A percentile compares a stretch with the other conserved stretches of the same genome.
Evolutionary conservation across 2,329 filamentous ascomycete genomes (phyloP).

Genomic region (Diaporthe destruens): DNA sequence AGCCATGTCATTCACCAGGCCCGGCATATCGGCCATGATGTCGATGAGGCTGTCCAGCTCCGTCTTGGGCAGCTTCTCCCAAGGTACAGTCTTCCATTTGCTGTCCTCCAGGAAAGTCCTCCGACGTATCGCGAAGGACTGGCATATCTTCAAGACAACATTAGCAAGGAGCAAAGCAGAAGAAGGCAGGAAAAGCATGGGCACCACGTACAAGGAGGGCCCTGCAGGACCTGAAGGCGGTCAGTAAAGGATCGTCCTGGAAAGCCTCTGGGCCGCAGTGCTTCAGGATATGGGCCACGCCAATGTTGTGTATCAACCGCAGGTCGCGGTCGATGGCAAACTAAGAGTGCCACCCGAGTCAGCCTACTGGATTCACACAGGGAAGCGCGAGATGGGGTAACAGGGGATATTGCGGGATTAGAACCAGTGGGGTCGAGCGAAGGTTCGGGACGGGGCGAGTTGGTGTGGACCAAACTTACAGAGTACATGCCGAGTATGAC

Average conservation of each 20-base stretch:
- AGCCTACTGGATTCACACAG: constrained; percentile 1
- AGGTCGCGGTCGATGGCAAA: constrained; percentile 46
- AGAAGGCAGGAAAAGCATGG: neutral
- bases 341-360: constrained; percentile 25
- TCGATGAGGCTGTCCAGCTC: constrained; percentile 44
- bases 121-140: constrained; percentile 45
- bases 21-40: constrained; percentile 44
- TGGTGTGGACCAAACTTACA: constrained; percentile 31
- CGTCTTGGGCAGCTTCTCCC: constrained; percentile 44
- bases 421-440: constrained; percentile 8
- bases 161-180: neutral
- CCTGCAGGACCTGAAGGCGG: constrained; percentile 46
- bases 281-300: constrained; percentile 47
- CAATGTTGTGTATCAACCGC: constrained; percentile 47
- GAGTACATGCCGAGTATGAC: constrained; percentile 42
- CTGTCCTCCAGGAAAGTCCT: constrained; percentile 44
- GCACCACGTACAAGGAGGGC: constrained; percentile 42
- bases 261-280: constrained; percentile 46
- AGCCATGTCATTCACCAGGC: constrained; percentile 44
- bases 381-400: neutral
- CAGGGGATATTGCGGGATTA: constrained; percentile 22
- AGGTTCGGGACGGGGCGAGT: neutral
- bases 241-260: constrained; percentile 45
- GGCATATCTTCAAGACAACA: constrained; percentile 41
- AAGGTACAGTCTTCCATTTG: constrained; percentile 46